Percentiles rank a stretch among this genome's conserved stretches.
Conservation (phyloP, 2,329 filamentous ascomycete species). For the Hymenoscyphus linearis region DNA sequence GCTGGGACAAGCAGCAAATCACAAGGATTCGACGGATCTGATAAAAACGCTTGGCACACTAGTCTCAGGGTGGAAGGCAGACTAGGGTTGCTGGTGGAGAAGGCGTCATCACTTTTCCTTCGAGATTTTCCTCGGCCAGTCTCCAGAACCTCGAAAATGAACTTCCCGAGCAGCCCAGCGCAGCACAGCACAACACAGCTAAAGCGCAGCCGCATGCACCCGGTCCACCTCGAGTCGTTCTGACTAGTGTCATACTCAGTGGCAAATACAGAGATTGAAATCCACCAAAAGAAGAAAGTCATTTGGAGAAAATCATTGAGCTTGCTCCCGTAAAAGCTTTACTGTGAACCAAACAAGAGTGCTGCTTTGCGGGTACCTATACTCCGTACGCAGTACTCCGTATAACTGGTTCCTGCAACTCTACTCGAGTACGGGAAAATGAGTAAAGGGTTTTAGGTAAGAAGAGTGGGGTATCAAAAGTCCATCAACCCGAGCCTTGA, state of each 20-base stretch:
- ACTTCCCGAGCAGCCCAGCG: neutral
- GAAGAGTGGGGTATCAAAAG: neutral
- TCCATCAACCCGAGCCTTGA: neutral
- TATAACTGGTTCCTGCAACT: neutral
- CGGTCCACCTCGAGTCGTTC: no score
- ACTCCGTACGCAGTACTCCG: neutral
- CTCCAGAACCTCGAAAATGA: neutral
- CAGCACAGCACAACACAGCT: no score
- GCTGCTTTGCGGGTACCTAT: no score
- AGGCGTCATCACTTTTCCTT: slow-evolving; percentile 1
- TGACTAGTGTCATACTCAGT: neutral
- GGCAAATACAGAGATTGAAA: neutral
- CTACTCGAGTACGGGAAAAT: neutral
- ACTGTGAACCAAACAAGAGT: neutral
- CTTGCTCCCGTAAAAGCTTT: no score
- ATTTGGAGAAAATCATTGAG: neutral
- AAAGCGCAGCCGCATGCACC: no score
- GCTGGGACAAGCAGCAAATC: neutral
- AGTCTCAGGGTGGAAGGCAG: neutral
- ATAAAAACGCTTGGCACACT: slow-evolving; percentile 21
- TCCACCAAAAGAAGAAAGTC: neutral
- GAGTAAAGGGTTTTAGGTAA: neutral
- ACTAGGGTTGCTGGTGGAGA: neutral
- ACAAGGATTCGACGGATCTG: slow-evolving; percentile 13
- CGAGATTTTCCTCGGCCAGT: neutral